A percentile compares a stretch with the other conserved stretches of the same genome.
These are phyloP conservation scores for Tuber microsphaerosporum DNA, from an alignment of 495 filamentous ascomycete species.

Conservation along the genomic window DNA sequence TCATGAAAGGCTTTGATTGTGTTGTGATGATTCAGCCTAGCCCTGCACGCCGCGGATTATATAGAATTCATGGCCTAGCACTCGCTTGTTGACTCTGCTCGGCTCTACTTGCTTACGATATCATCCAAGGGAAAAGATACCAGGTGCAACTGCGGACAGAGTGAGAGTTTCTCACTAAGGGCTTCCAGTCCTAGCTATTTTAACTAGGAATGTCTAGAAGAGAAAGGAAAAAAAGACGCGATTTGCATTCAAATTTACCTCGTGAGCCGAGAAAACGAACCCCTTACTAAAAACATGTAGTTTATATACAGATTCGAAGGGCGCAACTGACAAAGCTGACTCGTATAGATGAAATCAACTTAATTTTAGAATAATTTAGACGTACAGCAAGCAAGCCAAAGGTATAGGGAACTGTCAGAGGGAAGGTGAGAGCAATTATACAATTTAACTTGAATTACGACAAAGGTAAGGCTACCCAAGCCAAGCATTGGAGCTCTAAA, in stretches of 20 bases:
- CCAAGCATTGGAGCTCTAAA: not conserved
- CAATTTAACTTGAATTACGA: not conserved
- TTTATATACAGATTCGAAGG: not conserved
- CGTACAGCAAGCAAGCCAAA: not conserved
- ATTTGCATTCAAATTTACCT: not conserved
- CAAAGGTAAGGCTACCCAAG: not conserved
- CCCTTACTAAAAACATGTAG: not conserved
- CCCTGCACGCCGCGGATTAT: not conserved
- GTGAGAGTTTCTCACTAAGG: not conserved
- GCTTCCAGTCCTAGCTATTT: not conserved
- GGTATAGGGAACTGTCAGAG: not conserved
- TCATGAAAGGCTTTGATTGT: not conserved
- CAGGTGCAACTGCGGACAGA: not conserved
- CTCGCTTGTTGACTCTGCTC: not conserved
- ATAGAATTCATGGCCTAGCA: not conserved
- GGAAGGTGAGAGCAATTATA: not conserved
- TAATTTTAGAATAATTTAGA: not conserved
- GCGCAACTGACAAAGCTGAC: not conserved
- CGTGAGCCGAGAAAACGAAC: not conserved
- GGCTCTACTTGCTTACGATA: not conserved
- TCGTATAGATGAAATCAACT: not conserved
- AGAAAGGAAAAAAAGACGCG: not conserved
- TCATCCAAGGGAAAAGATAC: not conserved
- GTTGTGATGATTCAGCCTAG: not conserved
- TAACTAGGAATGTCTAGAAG: not conserved